Conservation (phyloP, 2,329 filamentous ascomycete genomes). For the Scedosporium apiospermum region DNA sequence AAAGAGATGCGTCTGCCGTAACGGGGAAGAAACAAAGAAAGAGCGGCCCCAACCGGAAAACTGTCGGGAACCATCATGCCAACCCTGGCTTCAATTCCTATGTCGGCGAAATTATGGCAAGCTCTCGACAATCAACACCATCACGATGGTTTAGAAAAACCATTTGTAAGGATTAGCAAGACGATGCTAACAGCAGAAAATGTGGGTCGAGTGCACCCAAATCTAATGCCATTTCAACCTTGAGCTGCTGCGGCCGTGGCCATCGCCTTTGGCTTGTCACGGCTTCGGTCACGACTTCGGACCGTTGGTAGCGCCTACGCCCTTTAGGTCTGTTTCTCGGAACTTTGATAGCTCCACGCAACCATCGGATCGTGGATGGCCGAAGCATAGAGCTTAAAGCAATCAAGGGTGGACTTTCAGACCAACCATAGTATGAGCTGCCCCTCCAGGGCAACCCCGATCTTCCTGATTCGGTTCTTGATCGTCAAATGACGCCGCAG, state of each 20-base stretch:
- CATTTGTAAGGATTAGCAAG: too few relatives aligned
- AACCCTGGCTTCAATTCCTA: too few relatives aligned
- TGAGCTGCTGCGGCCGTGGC: not conserved
- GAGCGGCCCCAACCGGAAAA: too few relatives aligned
- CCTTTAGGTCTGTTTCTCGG: not conserved
- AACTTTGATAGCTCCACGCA: not conserved
- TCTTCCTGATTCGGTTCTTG: not conserved
- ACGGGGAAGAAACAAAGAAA: too few relatives aligned
- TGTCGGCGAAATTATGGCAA: too few relatives aligned
- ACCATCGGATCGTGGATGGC: not conserved
- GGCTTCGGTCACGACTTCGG: not conserved
- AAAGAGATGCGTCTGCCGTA: too few relatives aligned
- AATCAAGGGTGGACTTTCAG: not conserved
- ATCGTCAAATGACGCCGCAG: not conserved
- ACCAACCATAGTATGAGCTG: not conserved
- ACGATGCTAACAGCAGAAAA: too few relatives aligned
- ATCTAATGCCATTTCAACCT: not conserved
- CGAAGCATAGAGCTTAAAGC: too few relatives aligned
- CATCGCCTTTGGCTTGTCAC: not conserved
- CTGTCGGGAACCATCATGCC: too few relatives aligned
- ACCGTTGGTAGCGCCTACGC: not conserved
- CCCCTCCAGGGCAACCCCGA: not conserved
- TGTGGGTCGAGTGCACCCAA: too few relatives aligned
- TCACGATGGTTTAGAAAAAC: too few relatives aligned
- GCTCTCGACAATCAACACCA: too few relatives aligned